Conservation (phyloP, 2,329 filamentous ascomycete species). For the Coleophoma crateriformis region DNA sequence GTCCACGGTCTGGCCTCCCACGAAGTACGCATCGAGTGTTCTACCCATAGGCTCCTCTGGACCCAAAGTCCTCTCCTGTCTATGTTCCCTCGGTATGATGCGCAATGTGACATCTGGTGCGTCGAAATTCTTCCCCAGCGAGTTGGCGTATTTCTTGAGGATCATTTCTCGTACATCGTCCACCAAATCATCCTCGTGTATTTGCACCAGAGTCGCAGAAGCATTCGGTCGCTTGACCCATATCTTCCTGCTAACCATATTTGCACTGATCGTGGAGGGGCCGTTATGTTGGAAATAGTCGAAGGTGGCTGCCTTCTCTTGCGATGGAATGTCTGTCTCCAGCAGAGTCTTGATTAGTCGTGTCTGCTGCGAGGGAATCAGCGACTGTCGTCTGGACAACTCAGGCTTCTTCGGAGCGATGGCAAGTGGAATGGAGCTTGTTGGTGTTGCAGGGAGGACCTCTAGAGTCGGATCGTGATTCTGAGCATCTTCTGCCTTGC, state of each 20-base stretch:
- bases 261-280: constrained; percentile 21
- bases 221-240: constrained; percentile 88
- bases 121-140: constrained; percentile 82
- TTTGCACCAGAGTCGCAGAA: constrained; percentile 81
- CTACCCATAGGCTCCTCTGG: constrained; percentile 81
- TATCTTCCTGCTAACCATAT: constrained; percentile 71
- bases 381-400: constrained; percentile 31
- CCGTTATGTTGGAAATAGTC: constrained; percentile 26
- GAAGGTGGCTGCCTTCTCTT: constrained; percentile 24
- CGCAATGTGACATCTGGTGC: constrained; percentile 81
- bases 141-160: constrained; percentile 89
- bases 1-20: constrained; percentile 79
- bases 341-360: constrained; percentile 48
- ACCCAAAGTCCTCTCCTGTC: constrained; percentile 64
- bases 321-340: constrained; percentile 29
- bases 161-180: constrained; percentile 94
- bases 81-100: constrained; percentile 65
- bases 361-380: constrained; percentile 38
- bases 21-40: constrained; percentile 76
- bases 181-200: constrained; percentile 83
- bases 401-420: constrained; percentile 9
- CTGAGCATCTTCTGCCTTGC: constrained; percentile 7
- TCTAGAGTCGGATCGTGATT: background rate
- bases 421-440: background rate
- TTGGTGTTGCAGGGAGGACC: background rate